Evolutionary conservation across 2,329 filamentous ascomycete genomes (phyloP).

Genomic region (Bipolaris bicolor): DNA sequence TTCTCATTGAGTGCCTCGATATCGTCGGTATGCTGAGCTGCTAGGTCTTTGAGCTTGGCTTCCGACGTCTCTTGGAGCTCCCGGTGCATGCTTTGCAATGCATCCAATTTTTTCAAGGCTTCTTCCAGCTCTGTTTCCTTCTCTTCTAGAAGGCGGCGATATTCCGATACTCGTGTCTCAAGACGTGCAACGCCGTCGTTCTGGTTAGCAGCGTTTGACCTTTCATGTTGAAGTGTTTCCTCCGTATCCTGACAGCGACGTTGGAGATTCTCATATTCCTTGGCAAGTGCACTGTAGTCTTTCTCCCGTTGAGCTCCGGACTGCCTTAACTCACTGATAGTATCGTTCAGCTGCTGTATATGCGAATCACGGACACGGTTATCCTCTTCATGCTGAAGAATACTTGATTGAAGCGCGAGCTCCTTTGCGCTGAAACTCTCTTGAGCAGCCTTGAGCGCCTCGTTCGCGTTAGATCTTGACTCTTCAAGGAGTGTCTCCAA

Average conservation of each 20-base stretch:
- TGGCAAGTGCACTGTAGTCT: slow-evolving; percentile 15
- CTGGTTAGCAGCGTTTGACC: slow-evolving; percentile 15
- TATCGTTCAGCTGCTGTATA: slow-evolving; percentile 15
- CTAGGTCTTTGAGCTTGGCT: slow-evolving; percentile 22
- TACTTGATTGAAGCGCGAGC: slow-evolving; percentile 39
- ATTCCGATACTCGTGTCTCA: slow-evolving; percentile 19
- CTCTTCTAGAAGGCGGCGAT: slow-evolving; percentile 28
- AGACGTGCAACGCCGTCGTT: slow-evolving; percentile 33
- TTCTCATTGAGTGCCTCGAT: slow-evolving; percentile 21
- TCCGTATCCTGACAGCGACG: slow-evolving; percentile 29
- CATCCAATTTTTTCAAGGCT: slow-evolving; percentile 18
- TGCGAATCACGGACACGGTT: slow-evolving; percentile 15
- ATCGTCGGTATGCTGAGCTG: slow-evolving; percentile 24
- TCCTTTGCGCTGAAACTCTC: slow-evolving; percentile 44
- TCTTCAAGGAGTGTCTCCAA: slow-evolving; percentile 48
- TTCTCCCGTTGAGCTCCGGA: slow-evolving; percentile 18
- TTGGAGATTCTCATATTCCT: slow-evolving; percentile 43
- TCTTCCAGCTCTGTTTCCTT: slow-evolving; percentile 27
- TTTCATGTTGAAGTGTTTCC: slow-evolving; percentile 35
- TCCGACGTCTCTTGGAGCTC: slow-evolving; percentile 30
- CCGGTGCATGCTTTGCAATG: slow-evolving; percentile 26
- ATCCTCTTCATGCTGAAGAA: slow-evolving; percentile 26
- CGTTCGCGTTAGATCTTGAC: slow-evolving; percentile 42
- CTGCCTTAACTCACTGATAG: slow-evolving; percentile 11
- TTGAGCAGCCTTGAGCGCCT: slow-evolving; percentile 29